Conservation (phyloP, 768 basidiomycete species). For the Asterophora lycoperdoides region DNA sequence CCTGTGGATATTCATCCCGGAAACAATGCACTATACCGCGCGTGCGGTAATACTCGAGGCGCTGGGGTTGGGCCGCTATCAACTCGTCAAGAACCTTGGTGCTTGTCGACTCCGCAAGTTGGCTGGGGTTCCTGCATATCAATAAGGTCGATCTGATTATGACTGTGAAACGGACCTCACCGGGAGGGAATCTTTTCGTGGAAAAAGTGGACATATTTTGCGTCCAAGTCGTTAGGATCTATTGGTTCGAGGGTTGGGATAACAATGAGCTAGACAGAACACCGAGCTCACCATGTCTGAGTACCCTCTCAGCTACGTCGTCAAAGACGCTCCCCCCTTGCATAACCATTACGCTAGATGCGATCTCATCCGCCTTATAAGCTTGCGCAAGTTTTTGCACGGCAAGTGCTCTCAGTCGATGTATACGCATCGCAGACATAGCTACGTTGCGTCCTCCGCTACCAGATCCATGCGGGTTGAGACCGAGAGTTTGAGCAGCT, state of each 20-base stretch:
- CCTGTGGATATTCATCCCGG: conserved; percentile 73
- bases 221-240: conserved; percentile 78
- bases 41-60: conserved; percentile 81
- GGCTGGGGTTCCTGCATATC: conserved; percentile 40
- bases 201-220: conserved; percentile 89
- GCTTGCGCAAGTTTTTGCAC: conserved; percentile 85
- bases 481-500: conserved; percentile 56
- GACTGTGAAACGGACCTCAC: conserved; percentile 31
- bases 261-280: background rate
- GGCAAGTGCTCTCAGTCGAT: conserved; percentile 73
- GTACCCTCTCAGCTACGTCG: conserved; percentile 84
- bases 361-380: conserved; percentile 86
- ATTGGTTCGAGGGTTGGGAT: background rate
- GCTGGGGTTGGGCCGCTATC: conserved; percentile 67
- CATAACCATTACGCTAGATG: conserved; percentile 93
- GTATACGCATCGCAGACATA: conserved; percentile 84
- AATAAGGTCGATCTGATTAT: conserved; percentile 9
- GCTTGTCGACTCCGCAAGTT: conserved; percentile 80
- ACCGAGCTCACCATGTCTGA: conserved; percentile 47
- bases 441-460: conserved; percentile 66
- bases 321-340: conserved; percentile 91
- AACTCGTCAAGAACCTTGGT: conserved; percentile 77
- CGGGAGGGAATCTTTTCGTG: conserved; percentile 93
- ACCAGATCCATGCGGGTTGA: conserved; percentile 51
- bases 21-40: conserved; percentile 90